These are phyloP conservation scores for Pterothamnion heteromorphum DNA, from an alignment of 31 red algal genomes.

Conservation along the genomic window DNA sequence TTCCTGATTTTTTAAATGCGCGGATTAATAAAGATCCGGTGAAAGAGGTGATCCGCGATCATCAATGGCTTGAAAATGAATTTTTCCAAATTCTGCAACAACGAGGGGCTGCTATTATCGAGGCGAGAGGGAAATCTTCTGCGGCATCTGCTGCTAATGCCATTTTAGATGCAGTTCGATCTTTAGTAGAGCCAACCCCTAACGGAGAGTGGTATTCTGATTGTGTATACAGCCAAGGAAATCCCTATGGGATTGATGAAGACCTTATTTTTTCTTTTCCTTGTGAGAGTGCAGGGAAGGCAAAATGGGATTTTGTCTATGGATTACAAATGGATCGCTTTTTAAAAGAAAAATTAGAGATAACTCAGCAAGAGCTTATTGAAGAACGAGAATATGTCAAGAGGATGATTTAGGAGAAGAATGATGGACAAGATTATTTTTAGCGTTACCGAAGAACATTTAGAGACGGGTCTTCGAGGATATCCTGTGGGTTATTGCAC, in stretches of 20 bases:
- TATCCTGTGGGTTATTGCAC: too few species aligned
- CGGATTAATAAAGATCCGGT: slow-evolving; percentile 45
- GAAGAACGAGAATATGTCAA: slow-evolving; percentile 35
- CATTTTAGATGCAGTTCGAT: slow-evolving; percentile 73
- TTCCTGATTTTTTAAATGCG: slow-evolving; percentile 72
- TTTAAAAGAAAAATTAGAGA: slow-evolving; percentile 47
- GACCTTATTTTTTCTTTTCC: neutral
- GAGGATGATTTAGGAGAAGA: neutral
- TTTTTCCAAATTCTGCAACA: slow-evolving; percentile 87
- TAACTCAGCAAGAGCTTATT: slow-evolving; percentile 42
- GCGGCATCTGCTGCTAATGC: slow-evolving; percentile 92
- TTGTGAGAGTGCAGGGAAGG: slow-evolving; percentile 15
- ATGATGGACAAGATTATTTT: too few species aligned
- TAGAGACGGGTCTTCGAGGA: too few species aligned
- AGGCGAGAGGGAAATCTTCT: slow-evolving; percentile 66
- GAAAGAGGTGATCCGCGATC: slow-evolving; percentile 49
- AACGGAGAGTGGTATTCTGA: slow-evolving; percentile 58
- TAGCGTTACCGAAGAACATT: too few species aligned
- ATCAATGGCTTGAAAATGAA: slow-evolving; percentile 40
- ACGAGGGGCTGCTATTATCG: slow-evolving; percentile 84
- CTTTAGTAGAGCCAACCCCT: slow-evolving; percentile 65
- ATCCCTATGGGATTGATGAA: slow-evolving; percentile 55
- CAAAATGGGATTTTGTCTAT: slow-evolving; percentile 68
- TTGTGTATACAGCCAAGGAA: slow-evolving; percentile 63
- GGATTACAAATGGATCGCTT: slow-evolving; percentile 69